Conservation (phyloP, 176 grass and related monocot genomes). For the Eragrostis nindensis region DNA sequence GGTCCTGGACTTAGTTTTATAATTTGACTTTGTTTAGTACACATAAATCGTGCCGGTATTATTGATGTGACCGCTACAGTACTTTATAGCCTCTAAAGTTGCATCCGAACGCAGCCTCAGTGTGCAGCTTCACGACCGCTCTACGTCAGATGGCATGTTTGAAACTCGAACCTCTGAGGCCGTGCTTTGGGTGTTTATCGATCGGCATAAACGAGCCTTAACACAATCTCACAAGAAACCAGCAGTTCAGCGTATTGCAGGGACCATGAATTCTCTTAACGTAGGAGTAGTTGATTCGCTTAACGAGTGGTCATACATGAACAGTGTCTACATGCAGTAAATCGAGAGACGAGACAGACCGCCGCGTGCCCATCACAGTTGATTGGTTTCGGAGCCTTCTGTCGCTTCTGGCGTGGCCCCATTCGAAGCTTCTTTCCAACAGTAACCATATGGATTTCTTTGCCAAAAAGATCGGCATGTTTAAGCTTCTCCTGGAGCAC, state of each 20-base stretch:
- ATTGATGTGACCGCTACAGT: no score
- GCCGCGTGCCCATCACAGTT: constrained; percentile 20
- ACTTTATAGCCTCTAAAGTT: no score
- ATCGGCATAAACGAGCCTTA: no score
- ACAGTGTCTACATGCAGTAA: not conserved
- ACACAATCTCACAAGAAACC: not conserved
- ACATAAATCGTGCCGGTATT: no score
- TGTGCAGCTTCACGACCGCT: constrained; percentile 18
- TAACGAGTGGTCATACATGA: not conserved
- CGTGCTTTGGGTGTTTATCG: no score
- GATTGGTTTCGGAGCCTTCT: constrained; percentile 18
- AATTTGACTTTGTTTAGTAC: no score
- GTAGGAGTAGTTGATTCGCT: no score
- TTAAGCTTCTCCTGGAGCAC: not conserved
- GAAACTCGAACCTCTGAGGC: no score
- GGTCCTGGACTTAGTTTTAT: no score
- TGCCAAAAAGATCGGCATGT: not conserved
- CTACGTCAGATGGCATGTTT: not conserved
- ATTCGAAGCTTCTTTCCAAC: constrained; percentile 35
- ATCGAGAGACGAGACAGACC: constrained; percentile 22
- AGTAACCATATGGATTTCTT: constrained; percentile 7
- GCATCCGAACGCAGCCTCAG: no score
- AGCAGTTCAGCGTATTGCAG: not conserved
- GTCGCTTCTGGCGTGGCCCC: not conserved
- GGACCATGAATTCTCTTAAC: not conserved